Base-by-base conservation (phyloP, 2,329 filamentous ascomycete genomes). In the Phaeosphaeriaceae sp. region DNA sequence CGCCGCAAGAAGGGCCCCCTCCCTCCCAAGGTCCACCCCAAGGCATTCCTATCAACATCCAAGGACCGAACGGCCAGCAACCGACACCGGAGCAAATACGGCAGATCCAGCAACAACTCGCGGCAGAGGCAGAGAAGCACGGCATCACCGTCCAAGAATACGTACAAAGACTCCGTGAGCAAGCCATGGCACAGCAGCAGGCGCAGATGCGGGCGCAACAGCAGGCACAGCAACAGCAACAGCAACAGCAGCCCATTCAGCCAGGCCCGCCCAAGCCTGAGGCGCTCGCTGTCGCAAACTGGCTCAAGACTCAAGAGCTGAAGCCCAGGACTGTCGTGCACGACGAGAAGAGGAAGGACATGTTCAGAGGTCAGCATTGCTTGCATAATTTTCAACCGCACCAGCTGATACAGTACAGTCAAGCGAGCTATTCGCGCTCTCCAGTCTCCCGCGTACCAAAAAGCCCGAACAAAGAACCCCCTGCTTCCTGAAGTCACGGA, bases 331-430 rank as follows among this genome's bases (percentile, higher is more conserved):
- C 93, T 19, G 94, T 91, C 76, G 96, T 99, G 64, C 86, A 98
- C 65, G 93, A 97, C 66, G 95, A 95, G 71, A 93, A 97, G 84
- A 88, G 95, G 72, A 98, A 97, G 81, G 94, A 99, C 66, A 96
- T 99, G 91, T 98, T 99, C 80, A 91, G 90, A 85, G 93, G 92
- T 94, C 83, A 74, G 60, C 17, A 13, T 5, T 19, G 7, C 9
- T 11, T 1, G 1, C 7, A 2, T 31, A 13, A 49, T 54, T 7
- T 36, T 41, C 27, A 52, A 48, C 25, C 48, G 62, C 45, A 67
- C 20, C 2, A 36, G 1, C 9, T 13, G 40, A 36, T 36, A 15
- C 31, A 36, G 31, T 36, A 36, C 65, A 96, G 95, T 99, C 77
- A 98, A 98, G 85, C 92, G 95, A 76, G 95, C 95, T 42, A 89